Evolutionary conservation across 768 basidiomycete species (phyloP).

Genomic region (Lactarius hatsudake): DNA sequence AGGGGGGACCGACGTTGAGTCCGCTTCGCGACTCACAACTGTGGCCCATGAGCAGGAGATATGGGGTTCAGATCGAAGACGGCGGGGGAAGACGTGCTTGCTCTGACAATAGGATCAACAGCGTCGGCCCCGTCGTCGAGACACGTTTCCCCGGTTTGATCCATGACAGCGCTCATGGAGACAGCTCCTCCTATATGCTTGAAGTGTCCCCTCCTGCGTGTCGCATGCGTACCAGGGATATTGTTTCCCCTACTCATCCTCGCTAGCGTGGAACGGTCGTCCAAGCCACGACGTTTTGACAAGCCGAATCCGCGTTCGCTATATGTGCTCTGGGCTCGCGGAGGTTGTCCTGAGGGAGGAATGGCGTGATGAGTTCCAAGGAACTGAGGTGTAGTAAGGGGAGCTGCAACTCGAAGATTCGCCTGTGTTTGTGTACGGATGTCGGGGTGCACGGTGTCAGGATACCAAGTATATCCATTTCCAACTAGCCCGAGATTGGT

Average conservation of each 20-base stretch:
- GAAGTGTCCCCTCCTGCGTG: constrained; percentile 16
- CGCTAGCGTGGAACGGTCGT: constrained; percentile 8
- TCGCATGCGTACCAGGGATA: background rate
- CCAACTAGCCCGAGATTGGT: constrained; percentile 12
- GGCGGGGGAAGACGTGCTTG: constrained; percentile 27
- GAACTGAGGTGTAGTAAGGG: background rate
- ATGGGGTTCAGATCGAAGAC: constrained; percentile 17
- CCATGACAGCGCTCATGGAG: constrained; percentile 24
- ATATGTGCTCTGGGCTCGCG: constrained; percentile 1
- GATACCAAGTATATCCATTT: constrained; percentile 19
- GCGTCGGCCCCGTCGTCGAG: background rate
- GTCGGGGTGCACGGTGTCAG: constrained; percentile 8
- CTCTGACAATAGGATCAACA: constrained; percentile 16
- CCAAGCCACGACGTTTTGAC: constrained; percentile 16
- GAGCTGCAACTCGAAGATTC: background rate
- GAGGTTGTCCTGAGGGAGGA: constrained; percentile 4
- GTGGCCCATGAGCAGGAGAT: background rate
- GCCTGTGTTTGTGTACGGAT: constrained; percentile 5
- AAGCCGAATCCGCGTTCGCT: constrained; percentile 14
- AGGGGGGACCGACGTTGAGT: background rate
- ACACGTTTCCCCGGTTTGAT: constrained; percentile 5
- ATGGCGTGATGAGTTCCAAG: background rate
- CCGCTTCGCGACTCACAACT: constrained; percentile 1
- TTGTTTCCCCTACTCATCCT: constrained; percentile 9
- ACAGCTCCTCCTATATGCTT: constrained; percentile 19